Percentiles rank a stretch among this genome's conserved stretches.
Evolutionary conservation across 257 asterid species (phyloP).

Genomic region (Craterostigma plantagineum): DNA sequence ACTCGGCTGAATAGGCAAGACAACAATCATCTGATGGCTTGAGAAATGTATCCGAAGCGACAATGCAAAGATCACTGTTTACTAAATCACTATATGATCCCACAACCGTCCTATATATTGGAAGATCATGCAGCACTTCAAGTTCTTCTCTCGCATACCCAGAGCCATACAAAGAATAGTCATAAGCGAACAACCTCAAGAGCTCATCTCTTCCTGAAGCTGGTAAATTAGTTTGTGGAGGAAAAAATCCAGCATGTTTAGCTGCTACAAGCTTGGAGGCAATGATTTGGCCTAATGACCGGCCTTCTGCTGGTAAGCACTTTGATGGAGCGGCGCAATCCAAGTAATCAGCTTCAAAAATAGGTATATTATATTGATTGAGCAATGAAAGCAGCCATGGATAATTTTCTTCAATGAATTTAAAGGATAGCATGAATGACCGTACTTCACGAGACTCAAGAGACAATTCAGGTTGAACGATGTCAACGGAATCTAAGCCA

Average conservation of each 20-base stretch:
- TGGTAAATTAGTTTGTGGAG: slow-evolving; percentile 37
- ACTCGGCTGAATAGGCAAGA: slow-evolving; percentile 42
- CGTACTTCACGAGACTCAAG: no score
- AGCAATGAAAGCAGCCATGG: slow-evolving; percentile 76
- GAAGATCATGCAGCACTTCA: slow-evolving; percentile 66
- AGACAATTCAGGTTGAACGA: slow-evolving; percentile 18
- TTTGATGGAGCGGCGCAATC: slow-evolving; percentile 60
- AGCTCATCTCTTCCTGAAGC: slow-evolving; percentile 56
- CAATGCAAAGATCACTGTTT: slow-evolving; percentile 49
- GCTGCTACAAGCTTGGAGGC: slow-evolving; percentile 76
- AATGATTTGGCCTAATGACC: slow-evolving; percentile 51
- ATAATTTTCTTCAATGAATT: slow-evolving; percentile 33
- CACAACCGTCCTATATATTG: slow-evolving; percentile 59
- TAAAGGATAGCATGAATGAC: slow-evolving; percentile 30
- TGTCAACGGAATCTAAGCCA: slow-evolving; percentile 22
- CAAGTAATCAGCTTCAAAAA: slow-evolving; percentile 60
- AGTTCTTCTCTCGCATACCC: slow-evolving; percentile 60
- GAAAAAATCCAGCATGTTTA: slow-evolving; percentile 66
- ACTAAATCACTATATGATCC: slow-evolving; percentile 61
- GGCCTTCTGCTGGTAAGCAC: slow-evolving; percentile 58
- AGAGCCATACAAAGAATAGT: slow-evolving; percentile 31
- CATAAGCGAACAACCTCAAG: slow-evolving; percentile 57
- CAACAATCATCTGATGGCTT: slow-evolving; percentile 69
- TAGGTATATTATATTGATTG: slow-evolving; percentile 74
- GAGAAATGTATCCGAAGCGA: slow-evolving; percentile 74